A percentile compares a stretch with the other conserved stretches of the same genome.
These are phyloP conservation scores for Vickermania spadyakhi DNA, from an alignment of 208 protist genomes.

Conservation along the genomic window DNA sequence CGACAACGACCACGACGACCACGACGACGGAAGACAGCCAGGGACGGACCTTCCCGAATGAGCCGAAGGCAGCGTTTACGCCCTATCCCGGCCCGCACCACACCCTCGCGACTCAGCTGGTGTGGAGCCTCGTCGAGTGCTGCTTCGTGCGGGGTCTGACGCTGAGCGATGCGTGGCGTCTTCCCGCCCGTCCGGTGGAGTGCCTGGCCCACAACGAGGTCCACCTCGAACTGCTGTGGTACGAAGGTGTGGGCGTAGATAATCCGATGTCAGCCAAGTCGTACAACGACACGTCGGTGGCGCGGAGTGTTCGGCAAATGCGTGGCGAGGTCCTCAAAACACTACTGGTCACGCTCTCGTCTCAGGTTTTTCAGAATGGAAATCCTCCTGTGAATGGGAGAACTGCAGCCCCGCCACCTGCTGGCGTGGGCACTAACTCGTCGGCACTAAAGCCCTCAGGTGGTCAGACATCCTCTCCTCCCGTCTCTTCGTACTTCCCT, in stretches of 20 bases:
- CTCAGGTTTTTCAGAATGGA: conserved; percentile 33
- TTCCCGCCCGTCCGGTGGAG: conserved; percentile 11
- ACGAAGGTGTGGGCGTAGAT: conserved; percentile 6
- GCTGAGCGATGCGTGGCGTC: conserved; percentile 7
- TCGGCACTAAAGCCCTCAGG: neutral
- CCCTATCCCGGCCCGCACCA: neutral
- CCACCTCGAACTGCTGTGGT: conserved; percentile 16
- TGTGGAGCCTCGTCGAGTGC: conserved; percentile 67
- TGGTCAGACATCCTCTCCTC: neutral
- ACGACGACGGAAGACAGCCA: conserved; percentile 1
- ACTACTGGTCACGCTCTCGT: conserved; percentile 35
- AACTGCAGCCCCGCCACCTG: neutral
- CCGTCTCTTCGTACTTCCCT: neutral
- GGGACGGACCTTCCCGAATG: conserved; percentile 6
- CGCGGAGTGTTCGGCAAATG: conserved; percentile 10
- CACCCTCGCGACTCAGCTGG: conserved; percentile 36
- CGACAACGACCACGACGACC: conserved; percentile 1
- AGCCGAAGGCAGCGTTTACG: neutral
- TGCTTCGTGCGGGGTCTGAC: conserved; percentile 79
- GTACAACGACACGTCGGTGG: conserved; percentile 4
- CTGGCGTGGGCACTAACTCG: neutral
- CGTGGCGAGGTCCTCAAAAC: conserved; percentile 46
- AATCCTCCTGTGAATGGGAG: too few species aligned
- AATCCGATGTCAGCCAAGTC: conserved; percentile 5
- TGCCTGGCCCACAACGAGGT: conserved; percentile 7